Conservation (phyloP, 2,329 filamentous ascomycete genomes). For the Ophiostoma sp. region DNA sequence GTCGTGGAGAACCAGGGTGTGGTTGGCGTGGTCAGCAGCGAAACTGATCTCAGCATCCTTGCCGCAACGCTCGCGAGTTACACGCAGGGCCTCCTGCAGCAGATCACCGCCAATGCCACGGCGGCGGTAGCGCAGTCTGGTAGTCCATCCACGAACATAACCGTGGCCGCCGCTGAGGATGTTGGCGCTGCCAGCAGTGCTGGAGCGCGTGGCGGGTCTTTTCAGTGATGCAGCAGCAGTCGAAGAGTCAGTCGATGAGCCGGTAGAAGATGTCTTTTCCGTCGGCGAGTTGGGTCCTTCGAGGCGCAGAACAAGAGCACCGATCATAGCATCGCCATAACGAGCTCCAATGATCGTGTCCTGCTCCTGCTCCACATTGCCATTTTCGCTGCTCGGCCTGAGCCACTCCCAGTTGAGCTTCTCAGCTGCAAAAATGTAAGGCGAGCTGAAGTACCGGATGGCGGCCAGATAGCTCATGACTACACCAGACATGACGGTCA, state of each 20-base stretch:
- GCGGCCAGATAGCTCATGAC: conserved; percentile 58
- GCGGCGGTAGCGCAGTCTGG: conserved; percentile 60
- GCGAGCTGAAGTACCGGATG: conserved; percentile 54
- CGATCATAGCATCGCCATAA: conserved; percentile 64
- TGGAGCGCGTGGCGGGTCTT: conserved; percentile 2
- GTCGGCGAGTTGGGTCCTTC: conserved; percentile 36
- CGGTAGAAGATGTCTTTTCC: neutral
- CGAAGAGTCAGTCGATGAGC: neutral
- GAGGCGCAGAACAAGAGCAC: conserved; percentile 62
- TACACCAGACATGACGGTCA: conserved; percentile 55
- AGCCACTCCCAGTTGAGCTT: conserved; percentile 59
- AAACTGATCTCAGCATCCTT: conserved; percentile 64
- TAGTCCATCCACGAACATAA: conserved; percentile 78
- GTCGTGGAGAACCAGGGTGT: conserved; percentile 54
- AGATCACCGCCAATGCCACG: conserved; percentile 68
- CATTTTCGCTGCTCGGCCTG: conserved; percentile 28
- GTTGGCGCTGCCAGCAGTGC: conserved; percentile 18
- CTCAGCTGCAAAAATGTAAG: conserved; percentile 61
- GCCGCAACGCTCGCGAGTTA: conserved; percentile 64
- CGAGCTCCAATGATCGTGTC: conserved; percentile 61
- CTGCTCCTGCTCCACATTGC: conserved; percentile 36
- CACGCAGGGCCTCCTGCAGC: conserved; percentile 64
- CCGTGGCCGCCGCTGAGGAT: conserved; percentile 55
- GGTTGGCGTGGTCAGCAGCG: conserved; percentile 72
- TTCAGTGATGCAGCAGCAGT: conserved; percentile 17